A percentile compares a stretch with the other conserved stretches of the same genome.
Evolutionary conservation across 371 early-diverging fungal genomes (phyloP).

Genomic region (Batrachochytrium dendrobatidis): DNA sequence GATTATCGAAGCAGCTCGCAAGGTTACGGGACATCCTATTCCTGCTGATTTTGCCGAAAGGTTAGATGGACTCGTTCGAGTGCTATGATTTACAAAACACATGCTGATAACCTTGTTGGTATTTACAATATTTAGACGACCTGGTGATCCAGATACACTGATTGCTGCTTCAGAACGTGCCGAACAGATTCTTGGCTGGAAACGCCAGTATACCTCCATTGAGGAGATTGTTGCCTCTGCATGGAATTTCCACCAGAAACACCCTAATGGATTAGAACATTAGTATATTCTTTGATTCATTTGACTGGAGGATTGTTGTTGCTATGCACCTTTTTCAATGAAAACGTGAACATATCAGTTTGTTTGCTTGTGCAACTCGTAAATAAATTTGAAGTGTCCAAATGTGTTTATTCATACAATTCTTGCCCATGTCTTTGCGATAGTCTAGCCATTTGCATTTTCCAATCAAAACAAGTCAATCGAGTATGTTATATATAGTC

Average conservation of each 20-base stretch:
- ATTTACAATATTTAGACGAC: too few relatives aligned
- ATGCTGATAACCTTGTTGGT: too few relatives aligned
- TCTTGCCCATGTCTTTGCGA: too few relatives aligned
- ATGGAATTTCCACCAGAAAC: constrained; percentile 40
- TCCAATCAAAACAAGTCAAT: too few relatives aligned
- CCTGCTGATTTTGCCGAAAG: constrained; percentile 37
- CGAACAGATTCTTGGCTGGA: constrained; percentile 45
- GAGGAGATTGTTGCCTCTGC: constrained; percentile 43
- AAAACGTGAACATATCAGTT: too few relatives aligned
- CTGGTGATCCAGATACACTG: constrained; percentile 43
- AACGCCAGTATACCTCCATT: constrained; percentile 32
- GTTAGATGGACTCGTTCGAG: constrained; percentile 12
- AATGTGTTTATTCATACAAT: too few relatives aligned
- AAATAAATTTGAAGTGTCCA: too few relatives aligned
- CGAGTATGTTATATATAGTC: too few relatives aligned
- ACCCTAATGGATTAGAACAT: constrained; percentile 27
- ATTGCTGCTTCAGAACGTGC: constrained; percentile 42
- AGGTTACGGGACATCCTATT: constrained; percentile 44
- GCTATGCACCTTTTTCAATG: too few relatives aligned
- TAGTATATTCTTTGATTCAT: not conserved
- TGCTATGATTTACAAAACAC: constrained; percentile 15
- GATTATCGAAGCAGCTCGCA: constrained; percentile 38
- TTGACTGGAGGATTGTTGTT: not conserved
- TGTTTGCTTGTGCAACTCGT: too few relatives aligned
- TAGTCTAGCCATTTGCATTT: too few relatives aligned